These are phyloP conservation scores for Pseudozyma sp. DNA, from an alignment of 1,284 basidiomycete genomes.

Conservation along the genomic window DNA sequence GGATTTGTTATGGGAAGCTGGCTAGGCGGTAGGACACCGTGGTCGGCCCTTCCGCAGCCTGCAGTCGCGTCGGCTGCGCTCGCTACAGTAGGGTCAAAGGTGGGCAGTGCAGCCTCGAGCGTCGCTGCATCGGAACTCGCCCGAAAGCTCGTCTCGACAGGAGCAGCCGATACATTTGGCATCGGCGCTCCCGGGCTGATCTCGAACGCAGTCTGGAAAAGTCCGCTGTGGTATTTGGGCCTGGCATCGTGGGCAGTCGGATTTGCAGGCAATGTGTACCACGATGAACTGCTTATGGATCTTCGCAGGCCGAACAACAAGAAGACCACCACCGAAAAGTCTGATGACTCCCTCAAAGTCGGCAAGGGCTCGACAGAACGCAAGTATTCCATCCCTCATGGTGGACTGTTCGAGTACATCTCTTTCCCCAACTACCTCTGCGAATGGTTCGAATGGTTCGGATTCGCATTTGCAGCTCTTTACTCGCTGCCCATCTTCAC, in stretches of 20 bases:
- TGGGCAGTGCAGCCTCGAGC: conserved; percentile 10
- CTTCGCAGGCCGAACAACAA: conserved; percentile 67
- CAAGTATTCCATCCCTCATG: conserved; percentile 84
- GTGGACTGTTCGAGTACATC: conserved; percentile 80
- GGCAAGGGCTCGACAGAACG: conserved; percentile 67
- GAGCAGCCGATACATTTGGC: conserved; percentile 26
- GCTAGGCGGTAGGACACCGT: conserved; percentile 52
- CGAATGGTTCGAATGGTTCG: conserved; percentile 74
- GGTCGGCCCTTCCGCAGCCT: conserved; percentile 44
- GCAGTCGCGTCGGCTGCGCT: conserved; percentile 67
- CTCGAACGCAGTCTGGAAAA: conserved; percentile 61
- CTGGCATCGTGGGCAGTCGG: conserved; percentile 78
- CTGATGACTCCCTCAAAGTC: conserved; percentile 18
- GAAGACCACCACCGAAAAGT: neutral
- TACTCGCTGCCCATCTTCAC: conserved; percentile 52
- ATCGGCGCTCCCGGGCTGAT: conserved; percentile 39
- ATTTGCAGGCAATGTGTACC: conserved; percentile 81
- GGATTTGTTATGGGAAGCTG: conserved; percentile 79
- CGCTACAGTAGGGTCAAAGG: conserved; percentile 14
- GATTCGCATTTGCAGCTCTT: conserved; percentile 58
- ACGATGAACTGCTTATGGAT: conserved; percentile 88
- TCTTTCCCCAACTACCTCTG: conserved; percentile 94
- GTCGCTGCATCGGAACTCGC: conserved; percentile 21
- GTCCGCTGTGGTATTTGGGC: conserved; percentile 75
- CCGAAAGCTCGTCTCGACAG: conserved; percentile 30